A percentile compares a stretch with the other conserved stretches of the same genome.
Conservation (phyloP, 257 asterid genomes). For the Coffea eugenioides region DNA sequence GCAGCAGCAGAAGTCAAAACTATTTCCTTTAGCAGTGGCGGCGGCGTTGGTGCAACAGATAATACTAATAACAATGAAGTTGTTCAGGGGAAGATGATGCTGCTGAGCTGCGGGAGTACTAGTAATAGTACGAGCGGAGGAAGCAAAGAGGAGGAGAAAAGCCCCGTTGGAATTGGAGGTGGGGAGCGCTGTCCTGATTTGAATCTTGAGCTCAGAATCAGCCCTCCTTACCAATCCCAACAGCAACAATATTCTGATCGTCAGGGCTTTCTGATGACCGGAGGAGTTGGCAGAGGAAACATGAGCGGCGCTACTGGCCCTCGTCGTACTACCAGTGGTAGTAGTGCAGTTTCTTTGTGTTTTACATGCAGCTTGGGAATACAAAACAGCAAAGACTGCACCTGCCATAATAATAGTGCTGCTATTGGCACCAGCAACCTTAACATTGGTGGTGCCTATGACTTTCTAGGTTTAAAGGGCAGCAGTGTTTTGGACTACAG, state of each 20-base stretch:
- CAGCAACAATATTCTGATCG: constrained; percentile 7
- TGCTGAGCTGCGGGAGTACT: not conserved
- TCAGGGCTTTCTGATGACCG: constrained; percentile 24
- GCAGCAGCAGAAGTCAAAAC: constrained; percentile 22
- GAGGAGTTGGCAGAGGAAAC: constrained; percentile 13
- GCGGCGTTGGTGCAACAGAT: constrained; percentile 12
- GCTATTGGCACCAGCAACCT: constrained; percentile 7
- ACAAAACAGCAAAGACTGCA: constrained; percentile 62
- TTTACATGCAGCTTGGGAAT: constrained; percentile 67
- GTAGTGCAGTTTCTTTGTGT: constrained; percentile 31
- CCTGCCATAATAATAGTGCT: constrained; percentile 28
- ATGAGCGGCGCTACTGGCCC: constrained; percentile 4
- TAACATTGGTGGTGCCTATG: constrained; percentile 42
- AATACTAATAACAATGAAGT: not conserved
- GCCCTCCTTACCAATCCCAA: constrained; percentile 58
- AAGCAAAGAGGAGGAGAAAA: constrained; percentile 24
- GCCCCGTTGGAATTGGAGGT: constrained; percentile 18
- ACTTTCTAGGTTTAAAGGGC: constrained; percentile 57
- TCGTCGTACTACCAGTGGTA: not conserved
- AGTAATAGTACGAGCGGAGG: not conserved
- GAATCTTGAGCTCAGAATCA: constrained; percentile 82
- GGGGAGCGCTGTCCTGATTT: constrained; percentile 71
- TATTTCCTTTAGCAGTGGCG: constrained; percentile 45
- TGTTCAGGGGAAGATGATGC: constrained; percentile 8
- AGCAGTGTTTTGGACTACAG: constrained; percentile 62